Evolutionary conservation across 2,329 filamentous ascomycete genomes (phyloP), one percentile per base, ranked within the genome.

Genomic region (Metarhizium anisopliae): DNA sequence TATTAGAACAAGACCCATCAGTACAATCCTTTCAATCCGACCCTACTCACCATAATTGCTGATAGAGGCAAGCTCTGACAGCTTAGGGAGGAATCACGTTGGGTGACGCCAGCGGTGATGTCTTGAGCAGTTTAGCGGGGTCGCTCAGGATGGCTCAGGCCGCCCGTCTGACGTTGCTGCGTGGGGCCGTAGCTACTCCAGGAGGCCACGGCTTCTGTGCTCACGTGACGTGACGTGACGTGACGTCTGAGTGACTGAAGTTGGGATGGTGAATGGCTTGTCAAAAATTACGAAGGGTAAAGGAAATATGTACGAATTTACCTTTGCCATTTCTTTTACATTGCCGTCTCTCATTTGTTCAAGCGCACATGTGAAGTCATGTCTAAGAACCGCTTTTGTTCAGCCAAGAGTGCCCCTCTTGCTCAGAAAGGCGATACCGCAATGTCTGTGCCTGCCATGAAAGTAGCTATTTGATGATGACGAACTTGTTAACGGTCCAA

Each of bases 141-240:
- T 64, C 58, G 58, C 55, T 59, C 18, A 20, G 10, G 42, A 55
- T 54, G 57, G 53, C 63, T 59, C 50, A 49, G n/a, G 43, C n/a
- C 18, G 43, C 25, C 32, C 32, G 58, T 59, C 61, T 69, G 69
- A 71, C 66, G 67, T 70, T 64, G 66, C 59, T 54, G 56, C 59
- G 62, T 63, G 68, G 69, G 68, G 67, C 61, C 51, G 54, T 56
- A 58, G 55, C 35, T 8, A 36, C 35, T 36, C 8, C 7, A 36
- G 35, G 35, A 36, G 25, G 25, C 25, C 25, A 25, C 25, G 25
- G 25, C 25, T 25, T 25, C 14, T 40, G 38, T 16, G 38, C 38
- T 40, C 56, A 55, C 56, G 53, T 57, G 50, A 57, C 29, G n/a
- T 10, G 13, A 8, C 29, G n/a, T 10, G 13, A 8, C n/a, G n/a